These are phyloP conservation scores for Prunella vulgaris DNA, from an alignment of 257 asterid species.

Conservation along the genomic window DNA sequence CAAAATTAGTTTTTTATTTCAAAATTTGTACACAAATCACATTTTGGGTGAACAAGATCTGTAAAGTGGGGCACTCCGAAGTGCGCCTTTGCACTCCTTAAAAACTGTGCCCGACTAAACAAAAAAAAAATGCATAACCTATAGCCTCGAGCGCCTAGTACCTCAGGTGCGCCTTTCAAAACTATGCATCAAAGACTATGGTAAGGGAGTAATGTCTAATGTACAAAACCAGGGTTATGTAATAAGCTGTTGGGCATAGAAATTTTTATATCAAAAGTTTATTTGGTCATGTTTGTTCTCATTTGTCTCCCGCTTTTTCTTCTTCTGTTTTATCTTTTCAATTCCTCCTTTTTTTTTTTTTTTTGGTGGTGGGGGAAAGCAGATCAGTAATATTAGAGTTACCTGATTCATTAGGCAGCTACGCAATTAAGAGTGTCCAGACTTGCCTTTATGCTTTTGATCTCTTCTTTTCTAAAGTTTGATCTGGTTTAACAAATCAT, in stretches of 20 bases:
- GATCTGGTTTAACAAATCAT: neutral
- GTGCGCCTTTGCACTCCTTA: too few species aligned
- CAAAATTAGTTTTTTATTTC: too few species aligned
- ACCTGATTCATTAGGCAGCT: neutral
- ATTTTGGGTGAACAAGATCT: too few species aligned
- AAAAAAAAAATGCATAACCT: too few species aligned
- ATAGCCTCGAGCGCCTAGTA: too few species aligned
- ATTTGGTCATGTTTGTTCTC: neutral
- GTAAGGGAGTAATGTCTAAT: neutral
- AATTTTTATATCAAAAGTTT: neutral
- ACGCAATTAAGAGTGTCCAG: neutral
- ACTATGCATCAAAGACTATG: neutral
- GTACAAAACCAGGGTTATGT: neutral
- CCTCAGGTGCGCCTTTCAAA: too few species aligned
- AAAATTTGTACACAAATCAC: too few species aligned
- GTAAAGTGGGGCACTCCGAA: too few species aligned
- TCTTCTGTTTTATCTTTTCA: neutral
- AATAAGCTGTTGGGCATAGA: neutral
- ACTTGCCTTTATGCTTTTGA: neutral
- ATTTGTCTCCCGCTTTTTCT: neutral
- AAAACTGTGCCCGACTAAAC: too few species aligned
- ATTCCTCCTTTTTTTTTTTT: neutral
- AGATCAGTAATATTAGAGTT: neutral
- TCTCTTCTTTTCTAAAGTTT: neutral
- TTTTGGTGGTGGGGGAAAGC: neutral